Conservation (phyloP, 192 early-diverging fungal genomes). For the Geranomyces variabilis region DNA sequence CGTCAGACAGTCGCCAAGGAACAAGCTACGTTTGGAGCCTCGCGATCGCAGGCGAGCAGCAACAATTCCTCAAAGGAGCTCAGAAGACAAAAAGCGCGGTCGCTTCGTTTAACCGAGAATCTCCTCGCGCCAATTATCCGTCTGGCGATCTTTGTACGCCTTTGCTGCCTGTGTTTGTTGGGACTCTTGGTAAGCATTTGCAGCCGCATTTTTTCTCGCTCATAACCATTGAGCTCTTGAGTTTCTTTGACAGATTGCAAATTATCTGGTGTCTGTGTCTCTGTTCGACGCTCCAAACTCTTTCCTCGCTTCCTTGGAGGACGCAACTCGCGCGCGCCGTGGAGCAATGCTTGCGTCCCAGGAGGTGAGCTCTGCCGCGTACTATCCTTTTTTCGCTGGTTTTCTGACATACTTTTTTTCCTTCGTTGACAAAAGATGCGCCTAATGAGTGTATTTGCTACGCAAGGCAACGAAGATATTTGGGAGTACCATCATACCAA, state of each 20-base stretch:
- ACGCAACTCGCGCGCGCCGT: constrained; percentile 10
- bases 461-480: background rate
- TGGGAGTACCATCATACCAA: constrained; percentile 10
- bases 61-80: background rate
- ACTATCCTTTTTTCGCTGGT: background rate
- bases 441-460: background rate
- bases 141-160: background rate
- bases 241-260: constrained; percentile 10
- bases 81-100: background rate
- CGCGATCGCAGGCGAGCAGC: background rate
- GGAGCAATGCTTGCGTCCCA: constrained; percentile 9
- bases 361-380: constrained; percentile 12
- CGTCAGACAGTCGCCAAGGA: too few relatives aligned
- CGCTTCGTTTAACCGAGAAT: background rate
- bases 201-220: background rate
- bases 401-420: too few relatives aligned
- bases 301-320: background rate
- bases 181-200: background rate
- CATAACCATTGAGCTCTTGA: too few relatives aligned
- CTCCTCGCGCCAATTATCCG: background rate
- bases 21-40: background rate
- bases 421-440: background rate
- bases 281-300: constrained; percentile 11
- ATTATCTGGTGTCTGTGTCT: background rate
- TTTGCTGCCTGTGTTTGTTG: constrained; percentile 1